Evolutionary conservation across 2,329 filamentous ascomycete genomes (phyloP).

Genomic region (Lecanicillium sp.): DNA sequence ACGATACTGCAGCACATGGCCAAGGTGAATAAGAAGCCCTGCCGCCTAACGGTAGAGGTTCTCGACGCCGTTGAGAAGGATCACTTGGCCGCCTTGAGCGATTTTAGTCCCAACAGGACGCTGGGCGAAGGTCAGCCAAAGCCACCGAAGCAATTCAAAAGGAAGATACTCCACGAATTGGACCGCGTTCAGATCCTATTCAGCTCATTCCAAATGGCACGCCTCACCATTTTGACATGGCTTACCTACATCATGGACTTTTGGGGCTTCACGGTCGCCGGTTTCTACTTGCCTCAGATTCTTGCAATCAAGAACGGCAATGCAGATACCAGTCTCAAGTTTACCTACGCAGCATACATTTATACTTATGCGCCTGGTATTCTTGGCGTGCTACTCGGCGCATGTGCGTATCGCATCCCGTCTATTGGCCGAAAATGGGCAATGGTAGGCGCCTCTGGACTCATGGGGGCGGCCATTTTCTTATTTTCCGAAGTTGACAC

Average conservation of each 20-base stretch:
- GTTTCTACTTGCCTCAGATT: slow-evolving; percentile 38
- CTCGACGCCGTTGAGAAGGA: slow-evolving; percentile 21
- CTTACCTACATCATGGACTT: slow-evolving; percentile 30
- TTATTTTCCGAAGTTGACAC: slow-evolving; percentile 33
- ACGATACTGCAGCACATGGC: slow-evolving; percentile 38
- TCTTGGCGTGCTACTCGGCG: slow-evolving; percentile 39
- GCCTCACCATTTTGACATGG: slow-evolving; percentile 26
- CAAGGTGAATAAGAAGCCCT: slow-evolving; percentile 24
- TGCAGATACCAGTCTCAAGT: slow-evolving; percentile 30
- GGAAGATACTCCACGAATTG: too few relatives aligned
- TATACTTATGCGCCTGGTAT: slow-evolving; percentile 46
- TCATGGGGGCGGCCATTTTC: slow-evolving; percentile 38
- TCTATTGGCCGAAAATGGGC: slow-evolving; percentile 33
- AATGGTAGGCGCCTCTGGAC: slow-evolving; percentile 32
- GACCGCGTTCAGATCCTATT: slow-evolving; percentile 28
- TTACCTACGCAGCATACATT: slow-evolving; percentile 44
- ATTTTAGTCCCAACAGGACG: too few relatives aligned
- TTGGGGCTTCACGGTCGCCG: slow-evolving; percentile 29
- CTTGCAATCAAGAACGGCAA: slow-evolving; percentile 42
- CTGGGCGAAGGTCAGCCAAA: too few relatives aligned
- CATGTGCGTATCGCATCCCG: slow-evolving; percentile 29
- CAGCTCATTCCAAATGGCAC: slow-evolving; percentile 22
- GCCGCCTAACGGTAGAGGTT: slow-evolving; percentile 26
- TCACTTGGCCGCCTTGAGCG: slow-evolving; percentile 11
- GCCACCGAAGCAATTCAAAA: slow-evolving; percentile 12